Evolutionary conservation across 345 rosid species (phyloP).

Genomic region (Pistacia vera): DNA sequence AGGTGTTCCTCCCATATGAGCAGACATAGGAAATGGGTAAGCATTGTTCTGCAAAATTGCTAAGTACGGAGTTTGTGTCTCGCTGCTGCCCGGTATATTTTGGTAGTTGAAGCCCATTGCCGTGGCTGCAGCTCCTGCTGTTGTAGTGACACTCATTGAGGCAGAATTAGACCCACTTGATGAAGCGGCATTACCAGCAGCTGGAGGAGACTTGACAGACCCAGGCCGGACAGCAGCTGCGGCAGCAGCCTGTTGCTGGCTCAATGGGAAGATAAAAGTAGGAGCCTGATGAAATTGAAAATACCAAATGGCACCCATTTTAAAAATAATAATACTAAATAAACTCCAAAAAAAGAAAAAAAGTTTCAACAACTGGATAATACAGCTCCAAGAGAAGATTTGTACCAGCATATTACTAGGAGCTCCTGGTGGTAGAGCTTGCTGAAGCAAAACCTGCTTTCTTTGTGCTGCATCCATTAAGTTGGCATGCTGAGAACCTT

Average conservation of each 20-base stretch:
- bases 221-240: constrained; percentile 68
- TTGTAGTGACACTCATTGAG: constrained; percentile 47
- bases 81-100: constrained; percentile 74
- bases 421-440: constrained; percentile 76
- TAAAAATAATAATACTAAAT: background rate
- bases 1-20: constrained; percentile 81
- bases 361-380: background rate
- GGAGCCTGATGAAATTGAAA: constrained; percentile 67
- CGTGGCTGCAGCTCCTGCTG: constrained; percentile 60
- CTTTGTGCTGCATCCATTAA: constrained; percentile 65
- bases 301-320: background rate
- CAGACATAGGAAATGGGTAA: constrained; percentile 80
- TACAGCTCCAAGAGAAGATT: background rate
- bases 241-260: constrained; percentile 82
- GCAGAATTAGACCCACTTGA: constrained; percentile 47
- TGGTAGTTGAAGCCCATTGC: constrained; percentile 89
- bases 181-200: constrained; percentile 40
- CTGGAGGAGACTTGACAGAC: constrained; percentile 60
- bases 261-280: constrained; percentile 82
- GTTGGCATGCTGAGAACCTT: constrained; percentile 55
- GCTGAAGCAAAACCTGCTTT: constrained; percentile 88
- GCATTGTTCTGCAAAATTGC: constrained; percentile 86
- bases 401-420: constrained; percentile 77
- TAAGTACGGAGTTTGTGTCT: constrained; percentile 66
- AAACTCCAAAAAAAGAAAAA: background rate